A percentile compares a stretch with the other conserved stretches of the same genome.
Conservation (phyloP, 345 rosid genomes). For the Geranium rotundifolium region DNA sequence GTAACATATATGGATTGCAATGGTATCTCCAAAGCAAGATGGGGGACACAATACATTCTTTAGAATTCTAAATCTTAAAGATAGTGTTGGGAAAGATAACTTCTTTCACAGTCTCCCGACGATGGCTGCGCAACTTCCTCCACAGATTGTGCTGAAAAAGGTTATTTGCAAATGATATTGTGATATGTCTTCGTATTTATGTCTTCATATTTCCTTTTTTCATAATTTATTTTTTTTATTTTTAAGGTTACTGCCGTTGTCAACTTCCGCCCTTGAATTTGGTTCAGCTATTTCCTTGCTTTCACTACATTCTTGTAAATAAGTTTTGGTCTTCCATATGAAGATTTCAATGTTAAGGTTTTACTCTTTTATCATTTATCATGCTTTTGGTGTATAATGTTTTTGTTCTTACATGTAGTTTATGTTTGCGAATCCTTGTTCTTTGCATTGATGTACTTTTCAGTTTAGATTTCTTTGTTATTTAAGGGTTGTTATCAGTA, state of each 20-base stretch:
- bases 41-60: conserved; percentile 98
- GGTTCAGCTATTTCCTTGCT: conserved; percentile 96
- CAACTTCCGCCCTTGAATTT: conserved; percentile 95
- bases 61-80: conserved; percentile 93
- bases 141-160: conserved; percentile 89
- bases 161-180: conserved; percentile 26
- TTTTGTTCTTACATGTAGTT: not conserved
- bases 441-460: too few relatives aligned
- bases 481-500: too few relatives aligned
- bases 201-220: conserved; percentile 16
- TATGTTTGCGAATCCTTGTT: too few relatives aligned
- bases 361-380: not conserved
- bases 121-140: conserved; percentile 95
- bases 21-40: conserved; percentile 95
- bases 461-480: too few relatives aligned
- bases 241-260: conserved; percentile 82
- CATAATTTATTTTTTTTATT: too few relatives aligned
- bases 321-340: conserved; percentile 88
- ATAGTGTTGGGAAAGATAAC: conserved; percentile 86
- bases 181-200: conserved; percentile 8
- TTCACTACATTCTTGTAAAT: conserved; percentile 79
- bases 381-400: not conserved
- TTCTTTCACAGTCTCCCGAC: conserved; percentile 96
- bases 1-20: conserved; percentile 29
- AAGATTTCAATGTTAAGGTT: conserved; percentile 85